Evolutionary conservation across 2,329 filamentous ascomycete species (phyloP).

Genomic region (Furcasterigmium sp.): DNA sequence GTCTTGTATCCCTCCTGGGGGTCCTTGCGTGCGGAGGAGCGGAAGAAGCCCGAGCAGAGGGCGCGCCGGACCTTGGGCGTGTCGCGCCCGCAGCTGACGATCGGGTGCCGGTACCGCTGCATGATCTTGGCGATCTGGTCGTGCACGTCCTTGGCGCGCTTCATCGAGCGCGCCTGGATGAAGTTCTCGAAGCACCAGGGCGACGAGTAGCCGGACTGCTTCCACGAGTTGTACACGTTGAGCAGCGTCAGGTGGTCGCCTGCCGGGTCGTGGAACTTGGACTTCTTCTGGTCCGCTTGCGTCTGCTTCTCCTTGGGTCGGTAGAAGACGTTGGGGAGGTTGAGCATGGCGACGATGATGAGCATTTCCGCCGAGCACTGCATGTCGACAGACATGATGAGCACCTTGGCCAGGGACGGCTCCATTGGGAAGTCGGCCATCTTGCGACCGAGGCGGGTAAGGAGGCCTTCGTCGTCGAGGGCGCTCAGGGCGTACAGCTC

Average conservation of each 20-base stretch:
- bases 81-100: conserved; percentile 81
- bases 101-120: conserved; percentile 77
- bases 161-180: conserved; percentile 86
- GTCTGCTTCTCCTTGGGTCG: conserved; percentile 95
- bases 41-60: conserved; percentile 90
- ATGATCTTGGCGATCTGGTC: conserved; percentile 92
- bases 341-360: conserved; percentile 92
- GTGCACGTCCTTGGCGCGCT: conserved; percentile 84
- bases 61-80: conserved; percentile 85
- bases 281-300: conserved; percentile 94
- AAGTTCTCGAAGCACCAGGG: conserved; percentile 99
- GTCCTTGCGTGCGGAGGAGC: conserved; percentile 90
- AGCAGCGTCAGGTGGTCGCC: conserved; percentile 92
- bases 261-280: conserved; percentile 92
- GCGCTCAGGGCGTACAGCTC: conserved; percentile 90
- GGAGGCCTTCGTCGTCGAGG: conserved; percentile 87
- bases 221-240: conserved; percentile 98
- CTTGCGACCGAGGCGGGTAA: conserved; percentile 87
- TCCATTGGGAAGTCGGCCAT: conserved; percentile 99
- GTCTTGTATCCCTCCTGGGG: conserved; percentile 98
- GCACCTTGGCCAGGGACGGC: conserved; percentile 80
- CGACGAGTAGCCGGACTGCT: conserved; percentile 71
- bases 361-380: conserved; percentile 91
- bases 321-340: conserved; percentile 82
- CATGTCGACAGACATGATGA: conserved; percentile 83